phyloP scores from a whole-genome alignment of 2,329 filamentous ascomycete species.

The Calonectria multiphialidica region DNA sequence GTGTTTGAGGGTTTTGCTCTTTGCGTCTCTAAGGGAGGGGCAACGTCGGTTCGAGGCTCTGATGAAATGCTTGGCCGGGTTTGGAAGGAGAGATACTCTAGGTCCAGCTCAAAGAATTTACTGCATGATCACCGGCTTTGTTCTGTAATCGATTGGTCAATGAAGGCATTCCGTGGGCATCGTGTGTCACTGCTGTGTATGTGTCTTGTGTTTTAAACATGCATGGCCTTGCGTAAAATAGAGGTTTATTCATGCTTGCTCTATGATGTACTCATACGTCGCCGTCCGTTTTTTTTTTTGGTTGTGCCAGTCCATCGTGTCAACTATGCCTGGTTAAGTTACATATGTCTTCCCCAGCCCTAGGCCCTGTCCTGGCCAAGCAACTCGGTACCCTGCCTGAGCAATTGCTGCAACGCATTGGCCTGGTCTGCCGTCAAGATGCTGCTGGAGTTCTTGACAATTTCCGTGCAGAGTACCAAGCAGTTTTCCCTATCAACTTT shows the following conservation, averaged over 20 bases:
- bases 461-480: constrained; percentile 68
- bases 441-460: constrained; percentile 59
- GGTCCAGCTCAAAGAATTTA: constrained; percentile 57
- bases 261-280: neutral
- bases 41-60: constrained; percentile 54
- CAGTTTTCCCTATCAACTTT: constrained; percentile 72
- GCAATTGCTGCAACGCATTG: constrained; percentile 59
- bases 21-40: constrained; percentile 54
- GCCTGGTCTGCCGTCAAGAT: constrained; percentile 55
- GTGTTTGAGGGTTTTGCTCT: constrained; percentile 59
- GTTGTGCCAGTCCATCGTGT: neutral
- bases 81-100: constrained; percentile 54
- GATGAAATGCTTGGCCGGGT: constrained; percentile 51
- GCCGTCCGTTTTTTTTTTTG: neutral
- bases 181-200: constrained; percentile 22
- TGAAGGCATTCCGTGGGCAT: constrained; percentile 42
- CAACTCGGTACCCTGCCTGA: constrained; percentile 63
- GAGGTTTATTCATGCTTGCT: neutral
- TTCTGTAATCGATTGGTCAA: constrained; percentile 48
- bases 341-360: neutral
- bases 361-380: constrained; percentile 47
- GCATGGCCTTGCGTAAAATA: constrained; percentile 9
- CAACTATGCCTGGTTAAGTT: neutral
- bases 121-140: constrained; percentile 55
- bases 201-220: neutral